These are phyloP conservation scores for Kalmusia sp. DNA, from an alignment of 2,329 filamentous ascomycete species.

Conservation along the genomic window DNA sequence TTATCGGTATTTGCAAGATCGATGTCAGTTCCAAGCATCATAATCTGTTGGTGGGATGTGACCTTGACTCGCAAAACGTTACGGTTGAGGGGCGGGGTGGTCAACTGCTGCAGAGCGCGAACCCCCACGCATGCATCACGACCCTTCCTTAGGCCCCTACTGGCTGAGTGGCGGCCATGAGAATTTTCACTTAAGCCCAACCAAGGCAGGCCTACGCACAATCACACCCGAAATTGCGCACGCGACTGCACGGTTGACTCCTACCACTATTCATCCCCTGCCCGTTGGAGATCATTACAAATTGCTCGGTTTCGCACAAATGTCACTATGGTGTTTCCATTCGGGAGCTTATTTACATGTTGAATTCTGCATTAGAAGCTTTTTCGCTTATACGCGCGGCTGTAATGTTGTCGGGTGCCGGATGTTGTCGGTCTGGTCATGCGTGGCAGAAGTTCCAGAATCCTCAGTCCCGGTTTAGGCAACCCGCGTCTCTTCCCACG, in stretches of 20 bases:
- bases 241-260: not conserved
- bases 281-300: not conserved
- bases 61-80: not conserved
- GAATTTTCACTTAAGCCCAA: not conserved
- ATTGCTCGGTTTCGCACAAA: not conserved
- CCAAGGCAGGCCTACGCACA: not conserved
- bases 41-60: not conserved
- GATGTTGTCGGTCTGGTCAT: too few relatives aligned
- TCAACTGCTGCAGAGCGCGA: not conserved
- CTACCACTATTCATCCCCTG: not conserved
- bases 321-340: not conserved
- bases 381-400: not conserved
- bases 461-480: not conserved
- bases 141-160: not conserved
- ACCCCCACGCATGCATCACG: not conserved
- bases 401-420: too few relatives aligned
- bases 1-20: too few relatives aligned
- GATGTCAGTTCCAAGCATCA: not conserved
- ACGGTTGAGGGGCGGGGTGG: not conserved
- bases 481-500: not conserved
- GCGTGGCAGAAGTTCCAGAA: too few relatives aligned
- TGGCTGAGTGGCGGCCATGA: not conserved
- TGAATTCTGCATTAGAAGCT: not conserved
- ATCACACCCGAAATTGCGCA: not conserved
- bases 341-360: not conserved